Conservation (phyloP, 768 basidiomycete species). For the Lactarius indigo region DNA sequence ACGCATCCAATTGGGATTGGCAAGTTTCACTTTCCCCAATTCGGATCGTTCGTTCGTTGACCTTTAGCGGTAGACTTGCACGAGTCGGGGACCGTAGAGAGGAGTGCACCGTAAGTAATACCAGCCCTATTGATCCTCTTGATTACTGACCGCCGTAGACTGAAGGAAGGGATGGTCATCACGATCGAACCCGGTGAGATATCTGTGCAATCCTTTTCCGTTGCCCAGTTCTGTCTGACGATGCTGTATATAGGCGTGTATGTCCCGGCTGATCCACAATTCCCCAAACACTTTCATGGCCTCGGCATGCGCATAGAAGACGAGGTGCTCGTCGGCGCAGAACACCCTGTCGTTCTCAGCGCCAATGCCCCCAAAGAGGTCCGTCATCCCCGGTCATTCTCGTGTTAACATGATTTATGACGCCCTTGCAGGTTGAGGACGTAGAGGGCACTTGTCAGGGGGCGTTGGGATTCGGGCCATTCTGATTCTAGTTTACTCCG, state of each 20-base stretch:
- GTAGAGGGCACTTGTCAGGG: slow-evolving; percentile 81
- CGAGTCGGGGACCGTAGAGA: slow-evolving; percentile 66
- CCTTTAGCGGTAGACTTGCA: slow-evolving; percentile 63
- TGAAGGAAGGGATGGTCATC: slow-evolving; percentile 85
- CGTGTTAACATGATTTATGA: not conserved
- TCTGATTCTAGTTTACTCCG: slow-evolving; percentile 29
- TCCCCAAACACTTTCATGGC: slow-evolving; percentile 87
- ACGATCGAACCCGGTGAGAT: slow-evolving; percentile 80
- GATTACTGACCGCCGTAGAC: slow-evolving; percentile 36
- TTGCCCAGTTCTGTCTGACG: not conserved
- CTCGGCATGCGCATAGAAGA: slow-evolving; percentile 94
- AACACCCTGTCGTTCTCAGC: slow-evolving; percentile 60
- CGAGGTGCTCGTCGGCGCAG: slow-evolving; percentile 65
- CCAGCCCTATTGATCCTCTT: slow-evolving; percentile 6
- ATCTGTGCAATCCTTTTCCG: not conserved
- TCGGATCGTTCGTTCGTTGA: not conserved
- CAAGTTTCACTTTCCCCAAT: slow-evolving; percentile 32
- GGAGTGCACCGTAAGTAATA: slow-evolving; percentile 47
- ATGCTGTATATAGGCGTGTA: slow-evolving; percentile 59
- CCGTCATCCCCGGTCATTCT: not conserved
- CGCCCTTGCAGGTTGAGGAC: slow-evolving; percentile 51
- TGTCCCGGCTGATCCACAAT: slow-evolving; percentile 73
- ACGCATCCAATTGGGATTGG: slow-evolving; percentile 92
- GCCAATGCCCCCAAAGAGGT: slow-evolving; percentile 83
- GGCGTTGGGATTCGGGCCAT: slow-evolving; percentile 56